Evolutionary conservation across 2,329 filamentous ascomycete species (phyloP).

Genomic region (Xylaria polymorpha): DNA sequence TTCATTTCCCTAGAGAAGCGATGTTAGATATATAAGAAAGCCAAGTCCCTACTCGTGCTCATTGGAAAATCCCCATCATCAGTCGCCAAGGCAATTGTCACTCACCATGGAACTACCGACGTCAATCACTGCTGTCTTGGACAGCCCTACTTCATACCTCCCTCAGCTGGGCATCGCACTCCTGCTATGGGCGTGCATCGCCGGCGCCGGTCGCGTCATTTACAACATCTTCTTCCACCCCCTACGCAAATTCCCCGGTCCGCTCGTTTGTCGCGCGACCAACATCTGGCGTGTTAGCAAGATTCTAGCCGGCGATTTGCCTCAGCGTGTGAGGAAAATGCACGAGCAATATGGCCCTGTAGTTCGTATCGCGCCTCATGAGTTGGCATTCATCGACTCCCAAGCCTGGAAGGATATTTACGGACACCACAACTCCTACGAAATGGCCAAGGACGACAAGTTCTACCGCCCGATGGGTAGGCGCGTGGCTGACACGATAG

Average conservation of each 20-base stretch:
- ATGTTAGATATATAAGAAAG: conserved; percentile 2
- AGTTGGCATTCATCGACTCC: conserved; percentile 27
- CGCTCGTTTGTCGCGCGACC: conserved; percentile 24
- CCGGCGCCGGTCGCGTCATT: conserved; percentile 1
- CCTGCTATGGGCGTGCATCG: conserved; percentile 9
- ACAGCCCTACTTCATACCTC: conserved; percentile 11
- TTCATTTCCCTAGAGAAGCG: not conserved
- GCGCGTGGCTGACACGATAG: conserved; percentile 12
- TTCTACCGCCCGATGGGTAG: conserved; percentile 30
- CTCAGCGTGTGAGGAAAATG: conserved; percentile 14
- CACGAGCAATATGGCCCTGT: conserved; percentile 34
- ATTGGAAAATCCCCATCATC: not conserved
- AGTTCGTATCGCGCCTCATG: conserved; percentile 30
- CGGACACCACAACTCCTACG: conserved; percentile 26
- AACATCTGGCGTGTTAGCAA: conserved; percentile 21
- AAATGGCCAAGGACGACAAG: conserved; percentile 24
- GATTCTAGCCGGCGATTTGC: conserved; percentile 19
- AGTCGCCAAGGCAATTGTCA: not conserved
- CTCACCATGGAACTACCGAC: conserved; percentile 8
- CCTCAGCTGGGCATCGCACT: not conserved
- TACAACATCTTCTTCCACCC: conserved; percentile 37
- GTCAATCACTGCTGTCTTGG: conserved; percentile 1
- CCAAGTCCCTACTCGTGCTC: not conserved
- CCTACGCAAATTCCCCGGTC: conserved; percentile 31
- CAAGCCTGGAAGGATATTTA: conserved; percentile 37